A percentile compares a stretch with the other conserved stretches of the same genome.
Conservation (phyloP, 371 early-diverging fungal species). For the Chytridium lagenaria region DNA sequence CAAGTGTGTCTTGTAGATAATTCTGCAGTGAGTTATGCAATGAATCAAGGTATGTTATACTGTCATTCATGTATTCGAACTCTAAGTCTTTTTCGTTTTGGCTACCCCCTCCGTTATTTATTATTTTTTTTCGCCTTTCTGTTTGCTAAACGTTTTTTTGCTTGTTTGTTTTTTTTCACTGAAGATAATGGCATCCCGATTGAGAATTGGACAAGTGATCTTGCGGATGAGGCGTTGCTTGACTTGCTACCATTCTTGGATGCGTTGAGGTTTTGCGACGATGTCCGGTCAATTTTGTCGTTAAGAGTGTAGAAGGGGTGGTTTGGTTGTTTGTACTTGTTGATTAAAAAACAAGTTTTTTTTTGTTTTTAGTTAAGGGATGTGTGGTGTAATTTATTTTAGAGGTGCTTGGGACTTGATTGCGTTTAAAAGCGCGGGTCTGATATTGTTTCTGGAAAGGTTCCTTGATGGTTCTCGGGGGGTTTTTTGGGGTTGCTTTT, state of each 20-base stretch:
- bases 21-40: constrained; percentile 82
- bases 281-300: constrained; percentile 73
- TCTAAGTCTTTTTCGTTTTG: background rate
- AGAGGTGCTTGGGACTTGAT: too few relatives aligned
- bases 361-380: too few relatives aligned
- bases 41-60: constrained; percentile 74
- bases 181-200: constrained; percentile 87
- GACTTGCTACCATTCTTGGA: constrained; percentile 87
- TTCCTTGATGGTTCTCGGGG: too few relatives aligned
- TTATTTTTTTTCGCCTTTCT: background rate
- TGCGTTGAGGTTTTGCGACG: constrained; percentile 82
- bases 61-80: too few relatives aligned
- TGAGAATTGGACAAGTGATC: constrained; percentile 80
- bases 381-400: too few relatives aligned
- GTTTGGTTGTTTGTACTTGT: background rate
- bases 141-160: background rate
- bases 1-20: constrained; percentile 93
- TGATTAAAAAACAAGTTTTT: too few relatives aligned
- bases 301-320: constrained; percentile 42
- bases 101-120: background rate
- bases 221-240: constrained; percentile 79
- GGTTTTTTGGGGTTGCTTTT: too few relatives aligned
- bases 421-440: too few relatives aligned
- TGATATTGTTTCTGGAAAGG: too few relatives aligned
- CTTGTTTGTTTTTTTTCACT: background rate